Base-by-base conservation (phyloP, 306 rosid species). In the Vigna mungo region DNA sequence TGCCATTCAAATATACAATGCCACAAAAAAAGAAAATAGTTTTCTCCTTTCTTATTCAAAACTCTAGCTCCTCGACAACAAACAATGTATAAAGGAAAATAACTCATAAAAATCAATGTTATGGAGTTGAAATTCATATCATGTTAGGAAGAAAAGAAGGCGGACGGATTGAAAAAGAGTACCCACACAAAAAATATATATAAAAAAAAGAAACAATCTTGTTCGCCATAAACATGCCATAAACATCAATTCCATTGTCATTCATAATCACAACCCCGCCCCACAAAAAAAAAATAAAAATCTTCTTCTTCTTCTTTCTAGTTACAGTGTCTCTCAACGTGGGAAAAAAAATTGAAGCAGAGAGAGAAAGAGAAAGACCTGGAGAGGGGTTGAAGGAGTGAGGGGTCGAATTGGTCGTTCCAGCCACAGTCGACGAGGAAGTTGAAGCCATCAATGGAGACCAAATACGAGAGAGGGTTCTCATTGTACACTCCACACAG, bases 341-440 rank as follows among this genome's bases (percentile, higher is more conserved):
- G 34, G 11, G 7, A 30, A 69, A 46, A 53, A 30, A 69, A 46
- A 62, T 0, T 30, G 13, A 48, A 53, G 9, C 2, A 30, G 18
- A 44, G 12, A 70, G 15, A 53, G 12, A 70, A 54, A 44, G 7
- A 36, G 43, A 75, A 62, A 78, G 37, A 94, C 98, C 88, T 95
- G 89, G 97, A 82, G 61, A 95, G 95, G 32, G 98, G 96, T 72
- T 86, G 90, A 54, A 92, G 99, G 67, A 92, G 90, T 25, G 97
- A 75, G 46, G 96, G 85, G 78, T 92, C 97, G 80, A 95, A 95
- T 78, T 92, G 96, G 87, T 95, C 99, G 75, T 85, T 90, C 99
- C 99, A 92, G 67, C 99, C 99, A 84, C 97, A 90, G 81, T 95
- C 99, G 46, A 95, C 43, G 67, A 95, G 97, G 85, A 92, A 82